Evolutionary conservation across 2,329 filamentous ascomycete species (phyloP).

Genomic region (Juglanconis oblonga): DNA sequence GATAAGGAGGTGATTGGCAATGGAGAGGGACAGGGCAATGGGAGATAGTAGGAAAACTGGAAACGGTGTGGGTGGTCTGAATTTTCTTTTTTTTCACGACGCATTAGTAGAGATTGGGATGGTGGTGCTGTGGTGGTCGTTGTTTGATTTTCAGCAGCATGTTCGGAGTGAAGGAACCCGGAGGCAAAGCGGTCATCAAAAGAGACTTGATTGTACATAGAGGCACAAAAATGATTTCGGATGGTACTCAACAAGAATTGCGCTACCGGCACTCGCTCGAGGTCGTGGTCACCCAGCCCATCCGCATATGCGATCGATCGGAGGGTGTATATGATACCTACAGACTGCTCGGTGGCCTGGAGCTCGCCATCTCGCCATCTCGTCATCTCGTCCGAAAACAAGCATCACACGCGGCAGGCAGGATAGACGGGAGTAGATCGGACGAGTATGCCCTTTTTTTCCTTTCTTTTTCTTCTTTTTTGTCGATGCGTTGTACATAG

Average conservation of each 20-base stretch:
- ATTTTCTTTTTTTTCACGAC: neutral
- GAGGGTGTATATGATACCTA: no score
- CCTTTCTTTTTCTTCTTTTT: no score
- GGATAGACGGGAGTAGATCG: neutral
- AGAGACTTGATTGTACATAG: neutral
- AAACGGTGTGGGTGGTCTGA: neutral
- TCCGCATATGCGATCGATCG: no score
- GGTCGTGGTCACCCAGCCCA: no score
- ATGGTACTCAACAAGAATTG: no score
- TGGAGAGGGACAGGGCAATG: neutral
- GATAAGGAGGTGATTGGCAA: conserved; percentile 38
- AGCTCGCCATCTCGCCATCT: no score
- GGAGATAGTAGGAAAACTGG: neutral
- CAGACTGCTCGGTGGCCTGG: no score
- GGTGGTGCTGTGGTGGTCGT: neutral
- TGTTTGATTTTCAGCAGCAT: neutral
- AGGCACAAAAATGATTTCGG: neutral
- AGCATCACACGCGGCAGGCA: neutral
- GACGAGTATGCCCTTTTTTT: neutral
- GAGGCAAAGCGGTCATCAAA: neutral
- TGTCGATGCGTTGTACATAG: conserved; percentile 13
- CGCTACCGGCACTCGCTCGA: neutral
- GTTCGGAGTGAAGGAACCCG: neutral
- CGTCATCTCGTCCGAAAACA: no score
- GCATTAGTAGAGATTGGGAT: neutral